phyloP scores from a whole-genome alignment of 306 rosid genomes.

The Vachellia pachyceras region DNA sequence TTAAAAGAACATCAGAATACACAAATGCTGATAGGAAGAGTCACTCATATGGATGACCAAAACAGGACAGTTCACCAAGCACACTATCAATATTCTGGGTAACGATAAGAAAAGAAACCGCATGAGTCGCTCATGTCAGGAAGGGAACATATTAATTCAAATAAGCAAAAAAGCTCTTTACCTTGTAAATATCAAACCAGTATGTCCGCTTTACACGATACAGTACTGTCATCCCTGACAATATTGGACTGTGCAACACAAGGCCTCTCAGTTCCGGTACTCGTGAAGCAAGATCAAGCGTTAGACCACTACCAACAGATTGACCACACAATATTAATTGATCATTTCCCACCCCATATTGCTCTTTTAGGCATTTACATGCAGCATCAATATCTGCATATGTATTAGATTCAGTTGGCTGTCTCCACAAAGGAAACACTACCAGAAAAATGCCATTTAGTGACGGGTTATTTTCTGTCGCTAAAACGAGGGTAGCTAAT shows the following conservation, averaged over 20 bases:
- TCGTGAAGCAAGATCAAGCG: constrained; percentile 88
- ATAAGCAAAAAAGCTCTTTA: constrained; percentile 28
- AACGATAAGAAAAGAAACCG: constrained; percentile 5
- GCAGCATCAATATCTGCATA: constrained; percentile 95
- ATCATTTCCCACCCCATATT: constrained; percentile 81
- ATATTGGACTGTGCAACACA: constrained; percentile 87
- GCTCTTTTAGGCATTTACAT: constrained; percentile 85
- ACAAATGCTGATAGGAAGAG: background rate
- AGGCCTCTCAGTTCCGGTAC: constrained; percentile 74
- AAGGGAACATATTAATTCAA: constrained; percentile 40
- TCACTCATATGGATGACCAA: constrained; percentile 88
- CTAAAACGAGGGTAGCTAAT: too few species aligned
- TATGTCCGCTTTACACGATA: constrained; percentile 87
- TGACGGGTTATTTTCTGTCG: too few species aligned
- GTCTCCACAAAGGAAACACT: constrained; percentile 58
- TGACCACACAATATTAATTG: constrained; percentile 89
- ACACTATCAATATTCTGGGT: constrained; percentile 85
- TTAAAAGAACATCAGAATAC: constrained; percentile 1
- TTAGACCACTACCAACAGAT: constrained; percentile 96
- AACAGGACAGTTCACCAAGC: constrained; percentile 76
- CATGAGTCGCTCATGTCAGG: constrained; percentile 19
- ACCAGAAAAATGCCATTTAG: too few species aligned
- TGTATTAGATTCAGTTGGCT: constrained; percentile 94
- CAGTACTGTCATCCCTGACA: constrained; percentile 88
- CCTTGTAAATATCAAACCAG: constrained; percentile 98